These are phyloP conservation scores for Fusarium xylarioides DNA, from an alignment of 2,329 filamentous ascomycete species.

Conservation along the genomic window DNA sequence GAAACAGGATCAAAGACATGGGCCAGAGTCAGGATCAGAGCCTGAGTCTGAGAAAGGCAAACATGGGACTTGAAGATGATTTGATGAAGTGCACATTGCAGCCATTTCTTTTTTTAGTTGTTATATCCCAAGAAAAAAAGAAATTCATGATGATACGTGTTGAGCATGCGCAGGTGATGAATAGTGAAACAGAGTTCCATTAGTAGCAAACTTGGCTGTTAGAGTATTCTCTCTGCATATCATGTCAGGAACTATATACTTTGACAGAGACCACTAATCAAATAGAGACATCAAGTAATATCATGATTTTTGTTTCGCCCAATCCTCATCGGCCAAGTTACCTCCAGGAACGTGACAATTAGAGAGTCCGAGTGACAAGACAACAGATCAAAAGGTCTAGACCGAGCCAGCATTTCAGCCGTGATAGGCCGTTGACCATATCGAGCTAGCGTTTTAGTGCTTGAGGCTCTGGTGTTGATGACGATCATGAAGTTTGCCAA, in stretches of 20 bases:
- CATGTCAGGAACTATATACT: neutral
- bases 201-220: neutral
- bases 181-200: neutral
- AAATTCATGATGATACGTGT: slow-evolving; percentile 13
- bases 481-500: slow-evolving; percentile 33
- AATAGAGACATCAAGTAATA: neutral
- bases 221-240: neutral
- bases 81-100: slow-evolving; percentile 32
- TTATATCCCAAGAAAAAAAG: slow-evolving; percentile 33
- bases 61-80: slow-evolving; percentile 16
- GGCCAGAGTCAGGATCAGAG: neutral
- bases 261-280: neutral
- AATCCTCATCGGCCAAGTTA: neutral
- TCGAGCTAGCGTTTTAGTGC: slow-evolving; percentile 15
- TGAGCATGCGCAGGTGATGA: neutral
- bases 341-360: slow-evolving; percentile 10
- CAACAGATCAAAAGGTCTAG: slow-evolving; percentile 7
- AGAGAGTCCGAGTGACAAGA: neutral
- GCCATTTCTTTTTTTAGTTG: slow-evolving; percentile 31
- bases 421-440: slow-evolving; percentile 4
- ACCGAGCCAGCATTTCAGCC: neutral
- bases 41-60: neutral
- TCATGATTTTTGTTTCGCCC: neutral
- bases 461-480: slow-evolving; percentile 34
- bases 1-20: slow-evolving; percentile 16